Base-by-base conservation (phyloP, 768 basidiomycete species). In the Tulasnella sp. region DNA sequence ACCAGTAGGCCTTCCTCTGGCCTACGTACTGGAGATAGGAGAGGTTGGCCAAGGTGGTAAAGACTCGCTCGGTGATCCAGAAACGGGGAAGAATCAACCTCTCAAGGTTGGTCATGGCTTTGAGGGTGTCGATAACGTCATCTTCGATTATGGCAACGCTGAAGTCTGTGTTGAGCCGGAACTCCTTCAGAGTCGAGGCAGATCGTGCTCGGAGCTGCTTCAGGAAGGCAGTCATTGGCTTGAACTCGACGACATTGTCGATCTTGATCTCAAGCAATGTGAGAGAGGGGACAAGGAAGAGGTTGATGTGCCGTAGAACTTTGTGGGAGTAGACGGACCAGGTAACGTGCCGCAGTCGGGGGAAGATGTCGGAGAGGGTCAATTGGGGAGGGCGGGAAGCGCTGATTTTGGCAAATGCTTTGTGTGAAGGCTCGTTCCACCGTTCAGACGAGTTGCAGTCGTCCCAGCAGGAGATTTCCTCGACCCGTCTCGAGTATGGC, bases 291-390 rank as follows among this genome's bases (percentile, higher is more conserved):
- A 53, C 51, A 8, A 53, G 36, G 51, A 53, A 53, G n/a, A 53
- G 37, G 35, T 32, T 36, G 2, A 53, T n/a, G 36, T 53, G 37
- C n/a, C 51, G 51, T 6, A 53, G 36, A 39, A 53, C 51, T 39
- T 53, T 53, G 23, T 53, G 51, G 37, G 51, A 53, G 51, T 53
- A 53, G 36, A 53, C 51, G 36, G 27, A 36, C 51, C 51, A 53
- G n/a, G 51, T 53, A 7, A 53, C 5, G 15, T 39, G 32, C 23
- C 36, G 51, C 21, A 53, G 36, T 21, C 51, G 32, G 11, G 51
- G 51, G 35, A 53, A 53, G 51, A 53, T 37, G 15, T 53, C 34
- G 3, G 37, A 25, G 36, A 53, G 9, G 23, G 51, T 37, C 23
- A 53, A 39, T 15, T 53, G 19, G 7, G 51, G 8, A 25, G 51